Percentiles rank a stretch among this genome's conserved stretches.
Evolutionary conservation across 164 flowering plant genomes (phyloP).

Genomic region (Vitis rotundifolia): DNA sequence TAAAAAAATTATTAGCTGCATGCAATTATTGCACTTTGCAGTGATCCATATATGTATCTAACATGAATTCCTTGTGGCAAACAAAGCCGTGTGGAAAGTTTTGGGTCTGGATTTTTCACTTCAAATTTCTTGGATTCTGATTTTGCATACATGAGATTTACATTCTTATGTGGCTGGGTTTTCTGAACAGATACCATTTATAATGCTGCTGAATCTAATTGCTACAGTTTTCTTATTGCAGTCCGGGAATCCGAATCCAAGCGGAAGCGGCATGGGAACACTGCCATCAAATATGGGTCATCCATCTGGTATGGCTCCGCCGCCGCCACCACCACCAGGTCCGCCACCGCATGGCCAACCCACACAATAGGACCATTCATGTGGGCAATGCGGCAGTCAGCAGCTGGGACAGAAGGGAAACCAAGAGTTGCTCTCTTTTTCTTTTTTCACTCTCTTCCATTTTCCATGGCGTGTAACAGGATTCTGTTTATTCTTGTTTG

Average conservation of each 20-base stretch:
- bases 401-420: neutral
- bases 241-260: slow-evolving; percentile 39
- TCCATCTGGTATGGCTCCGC: slow-evolving; percentile 64
- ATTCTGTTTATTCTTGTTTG: no score
- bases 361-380: slow-evolving; percentile 37
- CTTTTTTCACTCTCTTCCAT: no score
- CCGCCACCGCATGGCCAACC: slow-evolving; percentile 64
- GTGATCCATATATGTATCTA: no score
- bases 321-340: slow-evolving; percentile 64
- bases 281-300: slow-evolving; percentile 36
- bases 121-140: no score
- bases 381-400: neutral
- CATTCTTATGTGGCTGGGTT: neutral
- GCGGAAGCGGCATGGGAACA: slow-evolving; percentile 33
- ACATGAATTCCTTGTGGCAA: no score
- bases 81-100: no score
- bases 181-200: no score
- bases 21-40: no score
- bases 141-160: neutral
- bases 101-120: no score
- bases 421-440: neutral
- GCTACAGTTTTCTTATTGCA: slow-evolving; percentile 13
- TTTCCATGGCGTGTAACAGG: no score
- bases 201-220: neutral
- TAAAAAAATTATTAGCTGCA: no score